Conservation (phyloP, 1,139 yeast species). For the Suhomyces terraborum region DNA sequence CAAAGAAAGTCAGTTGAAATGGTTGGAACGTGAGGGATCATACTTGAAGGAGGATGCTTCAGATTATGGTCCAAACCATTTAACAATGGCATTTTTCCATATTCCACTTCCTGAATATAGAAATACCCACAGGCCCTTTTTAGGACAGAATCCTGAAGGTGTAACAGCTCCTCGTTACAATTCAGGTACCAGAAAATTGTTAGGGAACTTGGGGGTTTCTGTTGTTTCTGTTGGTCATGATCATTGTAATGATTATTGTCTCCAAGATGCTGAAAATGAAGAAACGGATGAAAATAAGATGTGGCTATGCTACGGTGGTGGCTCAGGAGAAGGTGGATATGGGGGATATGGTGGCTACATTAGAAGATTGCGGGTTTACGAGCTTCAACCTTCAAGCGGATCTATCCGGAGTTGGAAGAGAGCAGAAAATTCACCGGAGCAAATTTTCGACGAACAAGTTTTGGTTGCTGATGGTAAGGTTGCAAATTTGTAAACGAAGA, state of each 20-base stretch:
- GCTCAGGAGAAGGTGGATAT: slow-evolving; percentile 90
- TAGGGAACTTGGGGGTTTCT: slow-evolving; percentile 65
- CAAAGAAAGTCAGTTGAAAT: slow-evolving; percentile 69
- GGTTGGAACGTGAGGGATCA: slow-evolving; percentile 48
- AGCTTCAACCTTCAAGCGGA: slow-evolving; percentile 56
- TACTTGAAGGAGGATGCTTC: slow-evolving; percentile 31
- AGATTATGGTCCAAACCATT: slow-evolving; percentile 42
- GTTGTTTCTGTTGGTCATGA: slow-evolving; percentile 89
- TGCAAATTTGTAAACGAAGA: slow-evolving; percentile 14
- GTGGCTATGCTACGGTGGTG: slow-evolving; percentile 95
- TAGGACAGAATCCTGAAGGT: slow-evolving; percentile 70
- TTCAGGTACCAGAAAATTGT: slow-evolving; percentile 59
- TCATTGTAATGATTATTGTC: slow-evolving; percentile 89
- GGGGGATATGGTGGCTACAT: slow-evolving; percentile 87
- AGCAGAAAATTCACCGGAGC: slow-evolving; percentile 53
- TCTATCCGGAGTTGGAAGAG: slow-evolving; percentile 76
- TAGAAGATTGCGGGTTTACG: slow-evolving; percentile 72
- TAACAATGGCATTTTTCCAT: slow-evolving; percentile 90
- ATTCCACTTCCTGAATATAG: slow-evolving; percentile 87
- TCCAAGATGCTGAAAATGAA: slow-evolving; percentile 40
- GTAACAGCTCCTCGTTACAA: slow-evolving; percentile 77
- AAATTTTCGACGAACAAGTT: slow-evolving; percentile 56
- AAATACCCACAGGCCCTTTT: slow-evolving; percentile 42
- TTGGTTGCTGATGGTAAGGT: slow-evolving; percentile 55
- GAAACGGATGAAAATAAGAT: slow-evolving; percentile 40